Percentiles rank a stretch among this genome's conserved stretches.
phyloP scores from a whole-genome alignment of 2,329 filamentous ascomycete species.

The Sclerotinia spermophila region DNA sequence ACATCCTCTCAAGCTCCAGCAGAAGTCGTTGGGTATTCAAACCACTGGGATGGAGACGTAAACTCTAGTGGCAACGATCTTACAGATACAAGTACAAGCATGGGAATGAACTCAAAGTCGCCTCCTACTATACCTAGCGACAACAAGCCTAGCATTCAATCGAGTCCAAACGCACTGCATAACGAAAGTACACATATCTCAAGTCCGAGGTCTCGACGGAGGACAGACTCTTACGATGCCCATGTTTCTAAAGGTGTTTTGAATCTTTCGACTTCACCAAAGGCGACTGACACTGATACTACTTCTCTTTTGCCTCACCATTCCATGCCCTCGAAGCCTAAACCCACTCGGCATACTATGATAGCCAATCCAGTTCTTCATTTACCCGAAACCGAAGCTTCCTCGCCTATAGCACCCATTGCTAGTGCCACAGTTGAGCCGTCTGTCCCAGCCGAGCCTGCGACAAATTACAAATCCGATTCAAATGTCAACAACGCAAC shows the following conservation, averaged over 20 bases:
- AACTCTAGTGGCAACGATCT: neutral
- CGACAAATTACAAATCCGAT: neutral
- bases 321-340: conserved; percentile 37
- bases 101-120: neutral
- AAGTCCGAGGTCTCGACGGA: conserved; percentile 21
- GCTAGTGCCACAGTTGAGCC: neutral
- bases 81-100: neutral
- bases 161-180: conserved; percentile 17
- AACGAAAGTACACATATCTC: conserved; percentile 18
- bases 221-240: conserved; percentile 27
- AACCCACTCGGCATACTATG: conserved; percentile 30
- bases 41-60: neutral
- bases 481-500: neutral
- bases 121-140: neutral
- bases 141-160: neutral
- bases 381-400: conserved; percentile 14
- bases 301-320: conserved; percentile 20
- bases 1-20: neutral
- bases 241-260: conserved; percentile 31
- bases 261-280: conserved; percentile 27
- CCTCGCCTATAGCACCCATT: neutral
- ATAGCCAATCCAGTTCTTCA: conserved; percentile 27
- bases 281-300: conserved; percentile 22
- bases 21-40: neutral
- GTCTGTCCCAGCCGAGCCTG: neutral